Evolutionary conservation across 2,329 filamentous ascomycete species (phyloP), one percentile per base, ranked within the genome.

Genomic region (Epichloe brachyelytri): DNA sequence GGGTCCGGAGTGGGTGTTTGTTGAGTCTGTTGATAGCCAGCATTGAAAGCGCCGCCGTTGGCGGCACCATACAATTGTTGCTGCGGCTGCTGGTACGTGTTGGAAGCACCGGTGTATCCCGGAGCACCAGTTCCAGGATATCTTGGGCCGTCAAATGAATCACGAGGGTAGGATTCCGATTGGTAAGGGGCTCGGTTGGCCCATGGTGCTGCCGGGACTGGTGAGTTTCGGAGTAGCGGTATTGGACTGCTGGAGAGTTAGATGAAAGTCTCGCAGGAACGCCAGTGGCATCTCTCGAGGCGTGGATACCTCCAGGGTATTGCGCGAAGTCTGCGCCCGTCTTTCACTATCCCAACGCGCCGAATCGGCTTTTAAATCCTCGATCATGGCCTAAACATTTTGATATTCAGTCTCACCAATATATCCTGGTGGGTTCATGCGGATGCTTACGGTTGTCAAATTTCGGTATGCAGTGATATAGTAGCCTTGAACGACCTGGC

Each of bases 391-490:
- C 78, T 81, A 38, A 66, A 22, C 38, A 17, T n/a, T 17, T 19
- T 19, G 11, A 20, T 22, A 11, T 44, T 49, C 14, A 52, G 36
- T 34, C n/a, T 51, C 12, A 8, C n/a, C 14, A n/a, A 2, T 19
- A 10, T 26, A 17, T 20, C 17, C 7, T 38, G 7, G 5, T 19
- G 40, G 14, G 14, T 17, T 17, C n/a, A 10, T 33, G 34, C 22
- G 7, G 30, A 6, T 44, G 71, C 82, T 71, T 76, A 88, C 85
- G 62, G 83, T 82, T 59, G 85, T 89, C 62, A 89, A 69, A 64
- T 88, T 87, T 56, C 85, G 79, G 68, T 89, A 89, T 55, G 84
- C 85, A 46, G 82, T 87, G 65, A 89, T 86, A 67, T 80, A 86
- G 70, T 85, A 89, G 59, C 85, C 85, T 61, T 80, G 76, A 55